Evolutionary conservation across 2,329 filamentous ascomycete species (phyloP).

Genomic region (Curvularia sp.): DNA sequence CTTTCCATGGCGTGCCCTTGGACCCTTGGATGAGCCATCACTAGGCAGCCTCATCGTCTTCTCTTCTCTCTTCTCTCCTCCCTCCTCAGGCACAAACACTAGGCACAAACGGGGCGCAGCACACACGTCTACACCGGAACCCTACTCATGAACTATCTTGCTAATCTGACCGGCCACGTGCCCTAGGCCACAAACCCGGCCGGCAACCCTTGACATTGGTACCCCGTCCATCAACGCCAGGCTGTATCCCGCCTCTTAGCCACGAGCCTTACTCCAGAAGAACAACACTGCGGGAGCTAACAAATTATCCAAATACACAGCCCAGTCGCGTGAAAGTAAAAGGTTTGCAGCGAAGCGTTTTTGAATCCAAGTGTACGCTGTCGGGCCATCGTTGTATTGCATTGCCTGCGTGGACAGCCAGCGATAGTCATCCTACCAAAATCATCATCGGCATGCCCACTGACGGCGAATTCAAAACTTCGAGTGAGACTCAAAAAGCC

Average conservation of each 20-base stretch:
- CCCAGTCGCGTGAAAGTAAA: constrained; percentile 18
- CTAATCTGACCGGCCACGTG: constrained; percentile 23
- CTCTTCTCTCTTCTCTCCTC: no score
- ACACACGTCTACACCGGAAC: constrained; percentile 16
- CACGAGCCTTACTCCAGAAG: constrained; percentile 12
- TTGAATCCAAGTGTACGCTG: not conserved
- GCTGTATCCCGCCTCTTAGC: constrained; percentile 19
- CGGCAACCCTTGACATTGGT: constrained; percentile 28
- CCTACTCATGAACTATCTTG: constrained; percentile 13
- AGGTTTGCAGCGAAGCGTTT: constrained; percentile 4
- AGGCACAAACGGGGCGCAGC: constrained; percentile 35
- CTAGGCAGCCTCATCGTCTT: constrained; percentile 5
- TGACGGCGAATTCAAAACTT: constrained; percentile 37
- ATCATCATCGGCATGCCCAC: constrained; percentile 41
- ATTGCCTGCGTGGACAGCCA: constrained; percentile 29
- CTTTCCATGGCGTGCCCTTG: constrained; percentile 24
- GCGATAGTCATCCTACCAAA: constrained; percentile 27
- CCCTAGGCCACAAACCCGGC: constrained; percentile 36
- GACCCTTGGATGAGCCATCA: constrained; percentile 33
- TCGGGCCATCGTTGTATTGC: not conserved
- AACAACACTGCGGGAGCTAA: not conserved
- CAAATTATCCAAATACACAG: constrained; percentile 21
- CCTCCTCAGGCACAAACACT: constrained; percentile 32
- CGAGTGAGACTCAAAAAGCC: constrained; percentile 37
- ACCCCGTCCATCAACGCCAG: constrained; percentile 27